Conservation (phyloP, 2,329 filamentous ascomycete genomes). For the Paecilomyces sp. region DNA sequence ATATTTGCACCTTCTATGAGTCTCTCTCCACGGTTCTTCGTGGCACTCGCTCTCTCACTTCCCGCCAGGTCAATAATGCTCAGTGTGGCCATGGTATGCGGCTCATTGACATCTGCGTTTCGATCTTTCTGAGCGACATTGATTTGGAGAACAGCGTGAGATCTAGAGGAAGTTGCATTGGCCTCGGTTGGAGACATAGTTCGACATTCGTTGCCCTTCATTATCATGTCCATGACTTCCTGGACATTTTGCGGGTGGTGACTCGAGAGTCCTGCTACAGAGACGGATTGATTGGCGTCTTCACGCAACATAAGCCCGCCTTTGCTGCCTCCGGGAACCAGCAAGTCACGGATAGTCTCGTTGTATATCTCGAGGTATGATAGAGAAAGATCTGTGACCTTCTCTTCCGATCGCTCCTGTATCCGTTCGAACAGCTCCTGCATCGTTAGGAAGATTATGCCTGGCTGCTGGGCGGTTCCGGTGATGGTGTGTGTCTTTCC, state of each 20-base stretch:
- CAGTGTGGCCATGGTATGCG: slow-evolving; percentile 94
- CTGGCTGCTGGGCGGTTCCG: slow-evolving; percentile 83
- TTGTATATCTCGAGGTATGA: slow-evolving; percentile 99
- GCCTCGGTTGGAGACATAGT: slow-evolving; percentile 96
- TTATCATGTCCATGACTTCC: slow-evolving; percentile 99
- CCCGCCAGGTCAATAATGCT: slow-evolving; percentile 97
- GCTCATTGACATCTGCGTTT: slow-evolving; percentile 86
- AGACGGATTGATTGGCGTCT: slow-evolving; percentile 88
- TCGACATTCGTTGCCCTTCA: slow-evolving; percentile 85
- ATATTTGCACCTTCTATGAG: slow-evolving; percentile 95
- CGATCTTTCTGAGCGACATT: slow-evolving; percentile 92
- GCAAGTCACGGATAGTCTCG: slow-evolving; percentile 90
- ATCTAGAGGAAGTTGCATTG: slow-evolving; percentile 94
- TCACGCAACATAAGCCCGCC: slow-evolving; percentile 85
- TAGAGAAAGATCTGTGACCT: slow-evolving; percentile 80
- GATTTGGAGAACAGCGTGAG: slow-evolving; percentile 94
- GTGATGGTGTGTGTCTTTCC: slow-evolving; percentile 98
- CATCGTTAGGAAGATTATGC: slow-evolving; percentile 98
- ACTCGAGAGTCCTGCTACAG: slow-evolving; percentile 82
- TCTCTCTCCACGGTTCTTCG: slow-evolving; percentile 89
- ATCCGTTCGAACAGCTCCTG: slow-evolving; percentile 98
- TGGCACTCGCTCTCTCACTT: slow-evolving; percentile 91
- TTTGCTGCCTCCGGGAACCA: slow-evolving; percentile 79
- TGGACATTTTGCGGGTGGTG: slow-evolving; percentile 86
- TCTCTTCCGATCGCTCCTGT: slow-evolving; percentile 74